Evolutionary conservation across 1,284 basidiomycete species (phyloP), one percentile per base, ranked within the genome.

Genomic region (Naganishia sp.): DNA sequence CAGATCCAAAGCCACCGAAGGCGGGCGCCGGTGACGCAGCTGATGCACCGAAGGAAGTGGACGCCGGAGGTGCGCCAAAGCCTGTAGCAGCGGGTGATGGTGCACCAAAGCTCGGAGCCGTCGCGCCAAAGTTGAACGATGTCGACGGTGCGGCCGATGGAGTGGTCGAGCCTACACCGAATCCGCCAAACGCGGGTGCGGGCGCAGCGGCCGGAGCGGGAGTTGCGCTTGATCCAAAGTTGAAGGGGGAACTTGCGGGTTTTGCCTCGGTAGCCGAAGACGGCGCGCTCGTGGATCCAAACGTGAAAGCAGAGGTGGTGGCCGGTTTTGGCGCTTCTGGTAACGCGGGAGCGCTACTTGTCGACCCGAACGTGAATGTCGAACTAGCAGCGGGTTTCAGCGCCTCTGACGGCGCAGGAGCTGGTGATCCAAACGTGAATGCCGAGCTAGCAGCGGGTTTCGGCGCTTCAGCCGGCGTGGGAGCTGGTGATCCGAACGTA

Each of bases 1-100:
- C 49, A 4, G 64, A 49, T 6, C 46, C 45, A 36, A 59, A 65
- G 3, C 55, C 61, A 10, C 52, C 64, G 28, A 65, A 65, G n/a
- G 25, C 55, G 16, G 54, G 49, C 23, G 63, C 54, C 11, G 48
- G 11, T 16, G 55, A 49, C 4, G 55, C 21, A n/a, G 55, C 25
- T 3, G 64, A 3, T 28, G 52, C 42, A 21, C 46, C 60, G n/a
- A 63, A 63, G 7, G 48, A 49, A 42, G 39, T 63, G 6, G 49
- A 53, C 15, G 60, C 23, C n/a, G 49, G 25, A 43, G 59, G 11
- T 16, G 59, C n/a, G 15, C 59, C 59, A 18, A 61, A 61, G 16
- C 48, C 49, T 5, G 36, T 25, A 16, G 57, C 18, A 6, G 57
- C 46, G 25, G 48, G 48, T 52, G 59, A 48, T 6, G 31, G 36